These are phyloP conservation scores for Hirsutella thompsonii DNA, from an alignment of 2,329 filamentous ascomycete species.

Conservation along the genomic window DNA sequence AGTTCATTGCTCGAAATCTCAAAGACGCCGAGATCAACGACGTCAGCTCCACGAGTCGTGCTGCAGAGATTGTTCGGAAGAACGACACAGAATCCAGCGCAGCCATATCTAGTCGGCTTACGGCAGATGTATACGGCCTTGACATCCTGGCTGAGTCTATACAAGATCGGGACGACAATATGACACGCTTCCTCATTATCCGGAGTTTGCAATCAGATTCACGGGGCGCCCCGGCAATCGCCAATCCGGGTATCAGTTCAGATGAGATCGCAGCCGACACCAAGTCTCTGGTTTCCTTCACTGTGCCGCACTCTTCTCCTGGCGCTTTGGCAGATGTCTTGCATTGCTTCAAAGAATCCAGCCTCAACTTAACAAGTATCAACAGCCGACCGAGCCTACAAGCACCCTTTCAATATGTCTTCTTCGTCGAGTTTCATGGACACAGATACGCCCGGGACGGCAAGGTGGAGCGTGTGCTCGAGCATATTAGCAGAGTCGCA, in stretches of 20 bases:
- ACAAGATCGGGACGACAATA: conserved; percentile 63
- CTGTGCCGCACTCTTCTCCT: conserved; percentile 60
- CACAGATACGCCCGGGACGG: conserved; percentile 36
- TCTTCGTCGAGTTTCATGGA: conserved; percentile 83
- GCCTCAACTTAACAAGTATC: conserved; percentile 80
- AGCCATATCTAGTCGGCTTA: conserved; percentile 66
- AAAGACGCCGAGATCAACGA: conserved; percentile 69
- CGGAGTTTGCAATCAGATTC: conserved; percentile 19
- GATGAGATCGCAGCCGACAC: conserved; percentile 13
- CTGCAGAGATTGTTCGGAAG: conserved; percentile 62
- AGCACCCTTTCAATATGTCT: conserved; percentile 78
- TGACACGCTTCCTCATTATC: conserved; percentile 67
- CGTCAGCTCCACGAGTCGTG: conserved; percentile 72
- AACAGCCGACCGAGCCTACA: conserved; percentile 70
- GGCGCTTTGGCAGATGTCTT: conserved; percentile 77
- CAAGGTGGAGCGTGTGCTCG: conserved; percentile 47
- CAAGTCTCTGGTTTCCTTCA: conserved; percentile 76
- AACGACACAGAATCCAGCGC: conserved; percentile 48
- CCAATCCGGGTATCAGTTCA: conserved; percentile 10
- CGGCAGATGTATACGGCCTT: conserved; percentile 55
- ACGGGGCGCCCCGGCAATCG: conserved; percentile 12
- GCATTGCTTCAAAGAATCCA: conserved; percentile 59
- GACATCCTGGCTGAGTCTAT: conserved; percentile 57
- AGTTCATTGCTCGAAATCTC: conserved; percentile 58
- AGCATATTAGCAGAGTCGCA: conserved; percentile 43